phyloP scores from a whole-genome alignment of 164 flowering plant genomes.

The Vitis riparia region DNA sequence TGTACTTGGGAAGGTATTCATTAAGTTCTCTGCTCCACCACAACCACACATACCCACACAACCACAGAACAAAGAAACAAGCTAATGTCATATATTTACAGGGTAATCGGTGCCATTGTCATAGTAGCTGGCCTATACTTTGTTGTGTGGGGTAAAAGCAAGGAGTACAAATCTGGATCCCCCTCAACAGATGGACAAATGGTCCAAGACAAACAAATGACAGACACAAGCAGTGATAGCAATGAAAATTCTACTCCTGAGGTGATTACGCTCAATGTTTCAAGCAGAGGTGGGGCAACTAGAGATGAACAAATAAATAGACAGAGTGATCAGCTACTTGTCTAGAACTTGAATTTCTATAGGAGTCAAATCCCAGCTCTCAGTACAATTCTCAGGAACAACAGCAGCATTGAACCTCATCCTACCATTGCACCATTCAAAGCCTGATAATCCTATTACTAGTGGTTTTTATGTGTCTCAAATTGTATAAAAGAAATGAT shows the following conservation, averaged over 20 bases:
- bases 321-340: not conserved
- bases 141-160: slow-evolving; percentile 68
- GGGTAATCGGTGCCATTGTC: slow-evolving; percentile 55
- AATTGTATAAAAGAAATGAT: too few relatives aligned
- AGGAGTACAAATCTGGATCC: slow-evolving; percentile 24
- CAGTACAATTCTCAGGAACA: too few relatives aligned
- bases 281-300: not conserved
- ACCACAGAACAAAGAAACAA: not conserved
- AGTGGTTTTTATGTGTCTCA: too few relatives aligned
- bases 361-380: too few relatives aligned
- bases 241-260: slow-evolving; percentile 11
- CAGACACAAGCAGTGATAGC: not conserved
- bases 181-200: slow-evolving; percentile 6
- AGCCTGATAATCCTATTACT: too few relatives aligned
- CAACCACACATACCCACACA: not conserved
- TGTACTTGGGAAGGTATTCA: slow-evolving; percentile 59
- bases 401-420: too few relatives aligned
- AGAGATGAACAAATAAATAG: not conserved
- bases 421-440: too few relatives aligned
- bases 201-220: slow-evolving; percentile 2
- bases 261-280: not conserved
- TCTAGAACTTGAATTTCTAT: slow-evolving; percentile 4
- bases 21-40: not conserved
- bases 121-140: slow-evolving; percentile 58
- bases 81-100: slow-evolving; percentile 13